A percentile compares a stretch with the other conserved stretches of the same genome.
Evolutionary conservation across 805 yeast species (phyloP).

Genomic region (Zygotorulaspora sp.): DNA sequence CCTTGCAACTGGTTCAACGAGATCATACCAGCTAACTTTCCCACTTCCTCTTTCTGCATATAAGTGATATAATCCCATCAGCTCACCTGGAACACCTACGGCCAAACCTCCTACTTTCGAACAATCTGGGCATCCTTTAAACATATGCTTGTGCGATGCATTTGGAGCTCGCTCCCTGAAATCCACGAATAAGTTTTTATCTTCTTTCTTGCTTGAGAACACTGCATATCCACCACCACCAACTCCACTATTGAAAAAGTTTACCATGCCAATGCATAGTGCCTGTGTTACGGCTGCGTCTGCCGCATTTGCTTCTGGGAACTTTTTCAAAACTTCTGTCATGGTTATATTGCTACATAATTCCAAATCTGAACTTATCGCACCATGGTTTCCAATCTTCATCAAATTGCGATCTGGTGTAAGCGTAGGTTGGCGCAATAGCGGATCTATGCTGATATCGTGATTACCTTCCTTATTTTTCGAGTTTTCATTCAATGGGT

Average conservation of each 20-base stretch:
- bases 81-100: constrained; percentile 85
- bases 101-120: constrained; percentile 84
- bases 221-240: constrained; percentile 89
- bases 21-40: constrained; percentile 60
- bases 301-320: constrained; percentile 69
- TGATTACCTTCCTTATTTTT: constrained; percentile 18
- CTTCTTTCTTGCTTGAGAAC: constrained; percentile 32
- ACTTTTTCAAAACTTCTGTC: constrained; percentile 26
- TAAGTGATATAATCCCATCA: constrained; percentile 72
- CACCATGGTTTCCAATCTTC: constrained; percentile 29
- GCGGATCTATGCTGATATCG: constrained; percentile 39
- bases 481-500: background rate
- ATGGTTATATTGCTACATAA: constrained; percentile 31
- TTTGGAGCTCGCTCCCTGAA: constrained; percentile 87
- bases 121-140: constrained; percentile 39
- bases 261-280: constrained; percentile 78
- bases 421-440: constrained; percentile 36
- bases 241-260: constrained; percentile 80
- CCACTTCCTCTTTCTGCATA: constrained; percentile 65
- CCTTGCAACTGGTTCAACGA: constrained; percentile 70
- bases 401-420: constrained; percentile 31
- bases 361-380: constrained; percentile 38
- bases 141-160: constrained; percentile 62
- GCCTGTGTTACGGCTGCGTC: constrained; percentile 91
- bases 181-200: constrained; percentile 61